Conservation (phyloP, 2,329 filamentous ascomycete species). For the Botrytis cinerea region DNA sequence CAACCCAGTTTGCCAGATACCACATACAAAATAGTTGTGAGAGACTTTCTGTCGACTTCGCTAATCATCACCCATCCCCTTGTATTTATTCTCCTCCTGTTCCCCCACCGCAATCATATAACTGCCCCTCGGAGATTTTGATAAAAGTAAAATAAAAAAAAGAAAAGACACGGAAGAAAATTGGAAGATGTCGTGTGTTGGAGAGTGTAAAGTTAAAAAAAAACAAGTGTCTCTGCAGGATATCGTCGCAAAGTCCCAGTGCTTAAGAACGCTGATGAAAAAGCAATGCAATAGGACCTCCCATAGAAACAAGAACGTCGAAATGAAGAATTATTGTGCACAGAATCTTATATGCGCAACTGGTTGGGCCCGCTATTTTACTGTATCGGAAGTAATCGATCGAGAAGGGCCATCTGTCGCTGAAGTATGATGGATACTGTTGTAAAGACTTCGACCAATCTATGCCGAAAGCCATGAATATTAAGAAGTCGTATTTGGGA, state of each 20-base stretch:
- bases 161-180: constrained; percentile 33
- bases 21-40: constrained; percentile 32
- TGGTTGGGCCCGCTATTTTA: constrained; percentile 30
- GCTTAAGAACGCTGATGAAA: constrained; percentile 39
- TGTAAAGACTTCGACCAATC: constrained; percentile 51
- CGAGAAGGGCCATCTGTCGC: constrained; percentile 41
- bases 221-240: constrained; percentile 41
- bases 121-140: constrained; percentile 37
- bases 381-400: constrained; percentile 32
- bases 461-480: constrained; percentile 46
- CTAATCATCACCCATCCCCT: constrained; percentile 32
- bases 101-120: constrained; percentile 22
- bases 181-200: constrained; percentile 29
- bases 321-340: constrained; percentile 50
- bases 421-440: constrained; percentile 45
- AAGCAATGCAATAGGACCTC: constrained; percentile 43
- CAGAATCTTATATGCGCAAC: constrained; percentile 40
- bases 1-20: constrained; percentile 7
- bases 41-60: constrained; percentile 29
- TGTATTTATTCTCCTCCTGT: constrained; percentile 1
- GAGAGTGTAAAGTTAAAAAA: constrained; percentile 31
- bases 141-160: constrained; percentile 31
- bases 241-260: constrained; percentile 42
- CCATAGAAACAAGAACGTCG: constrained; percentile 42
- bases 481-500: constrained; percentile 46